Conservation (phyloP, 148 eudicot genomes). For the Chenopodium formosanum region DNA sequence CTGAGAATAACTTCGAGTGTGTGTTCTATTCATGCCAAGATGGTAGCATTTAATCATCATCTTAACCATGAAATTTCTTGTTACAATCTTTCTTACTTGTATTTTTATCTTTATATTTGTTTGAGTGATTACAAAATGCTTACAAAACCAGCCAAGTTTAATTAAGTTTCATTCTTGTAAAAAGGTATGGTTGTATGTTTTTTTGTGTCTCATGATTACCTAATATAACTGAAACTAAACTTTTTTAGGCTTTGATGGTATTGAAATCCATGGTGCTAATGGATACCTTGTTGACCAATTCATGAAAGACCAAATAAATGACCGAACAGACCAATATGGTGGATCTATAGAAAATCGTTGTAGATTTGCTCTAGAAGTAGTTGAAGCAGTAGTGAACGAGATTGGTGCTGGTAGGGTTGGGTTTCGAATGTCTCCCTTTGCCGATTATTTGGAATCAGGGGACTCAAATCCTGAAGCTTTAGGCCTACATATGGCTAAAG, state of each 20-base stretch:
- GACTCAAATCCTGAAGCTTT: slow-evolving; percentile 39
- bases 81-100: too few species aligned
- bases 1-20: neutral
- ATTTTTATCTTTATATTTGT: too few species aligned
- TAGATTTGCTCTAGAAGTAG: slow-evolving; percentile 37
- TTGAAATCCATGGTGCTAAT: slow-evolving; percentile 53
- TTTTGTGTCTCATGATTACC: neutral
- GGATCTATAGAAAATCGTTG: slow-evolving; percentile 46
- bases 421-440: slow-evolving; percentile 42
- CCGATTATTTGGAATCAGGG: slow-evolving; percentile 33
- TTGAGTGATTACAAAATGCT: too few species aligned
- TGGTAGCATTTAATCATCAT: neutral
- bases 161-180: too few species aligned
- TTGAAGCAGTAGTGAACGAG: slow-evolving; percentile 35
- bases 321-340: slow-evolving; percentile 39
- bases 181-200: too few species aligned
- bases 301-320: slow-evolving; percentile 42
- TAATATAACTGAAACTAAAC: neutral
- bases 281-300: slow-evolving; percentile 44
- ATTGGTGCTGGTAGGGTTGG: slow-evolving; percentile 42
- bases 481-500: slow-evolving; percentile 39
- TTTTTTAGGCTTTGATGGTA: slow-evolving; percentile 41
- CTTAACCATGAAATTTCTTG: too few species aligned
- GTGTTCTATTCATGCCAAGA: neutral
- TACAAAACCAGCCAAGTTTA: too few species aligned